Conservation (phyloP, 108 stramenopile genomes). For the Cyclotella kingstonii region DNA sequence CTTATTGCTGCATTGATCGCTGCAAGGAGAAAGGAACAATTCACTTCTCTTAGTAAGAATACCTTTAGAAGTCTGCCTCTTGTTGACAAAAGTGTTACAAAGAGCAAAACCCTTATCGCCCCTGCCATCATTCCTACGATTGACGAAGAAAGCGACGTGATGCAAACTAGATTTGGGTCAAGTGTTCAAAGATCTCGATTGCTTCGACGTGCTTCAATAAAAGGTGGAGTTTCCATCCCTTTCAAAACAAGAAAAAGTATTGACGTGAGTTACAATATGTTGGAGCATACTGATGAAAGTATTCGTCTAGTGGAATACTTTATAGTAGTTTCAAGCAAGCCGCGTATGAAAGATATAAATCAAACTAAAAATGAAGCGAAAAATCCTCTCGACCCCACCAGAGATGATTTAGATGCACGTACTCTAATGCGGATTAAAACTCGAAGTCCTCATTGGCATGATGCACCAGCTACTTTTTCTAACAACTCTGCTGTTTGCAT, state of each 20-base stretch:
- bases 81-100: neutral
- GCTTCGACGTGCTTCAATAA: neutral
- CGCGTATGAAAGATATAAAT: neutral
- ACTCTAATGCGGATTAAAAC: constrained; percentile 11
- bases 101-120: neutral
- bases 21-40: constrained; percentile 2
- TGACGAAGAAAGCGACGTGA: constrained; percentile 3
- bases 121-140: constrained; percentile 9
- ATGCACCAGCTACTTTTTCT: neutral
- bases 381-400: constrained; percentile 5
- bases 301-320: constrained; percentile 87
- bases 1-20: constrained; percentile 10
- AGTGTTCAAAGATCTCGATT: neutral
- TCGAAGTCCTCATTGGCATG: constrained; percentile 2
- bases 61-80: neutral
- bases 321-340: constrained; percentile 56
- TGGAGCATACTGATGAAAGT: constrained; percentile 12
- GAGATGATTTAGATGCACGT: constrained; percentile 7
- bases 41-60: neutral
- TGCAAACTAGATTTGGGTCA: neutral
- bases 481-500: constrained; percentile 12
- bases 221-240: neutral
- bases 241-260: neutral
- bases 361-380: neutral
- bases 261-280: neutral